These are phyloP conservation scores for Pseudogymnoascus sp. DNA, from an alignment of 2,329 filamentous ascomycete species.

Conservation along the genomic window DNA sequence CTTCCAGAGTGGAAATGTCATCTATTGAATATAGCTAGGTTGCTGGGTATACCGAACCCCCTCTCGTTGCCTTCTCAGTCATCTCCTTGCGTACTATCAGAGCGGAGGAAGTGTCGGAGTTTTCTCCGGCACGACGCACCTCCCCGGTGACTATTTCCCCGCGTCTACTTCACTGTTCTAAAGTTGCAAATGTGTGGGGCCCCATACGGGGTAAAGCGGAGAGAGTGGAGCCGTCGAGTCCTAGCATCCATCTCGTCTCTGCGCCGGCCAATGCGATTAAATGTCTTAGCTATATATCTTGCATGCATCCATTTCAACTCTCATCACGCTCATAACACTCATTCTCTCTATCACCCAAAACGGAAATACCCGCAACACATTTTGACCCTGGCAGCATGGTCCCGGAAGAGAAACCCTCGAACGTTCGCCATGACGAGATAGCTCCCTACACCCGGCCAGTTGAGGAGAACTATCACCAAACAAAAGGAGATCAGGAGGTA, in stretches of 20 bases:
- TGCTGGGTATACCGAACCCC: neutral
- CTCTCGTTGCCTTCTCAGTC: neutral
- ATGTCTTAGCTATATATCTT: neutral
- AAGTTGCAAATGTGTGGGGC: neutral
- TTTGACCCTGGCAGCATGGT: neutral
- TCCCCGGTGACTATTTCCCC: neutral
- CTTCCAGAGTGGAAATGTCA: neutral
- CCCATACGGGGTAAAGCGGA: neutral
- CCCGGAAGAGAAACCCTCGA: neutral
- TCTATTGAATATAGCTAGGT: neutral
- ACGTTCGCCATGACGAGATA: conserved; percentile 6
- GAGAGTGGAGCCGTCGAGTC: neutral
- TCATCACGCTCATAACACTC: neutral
- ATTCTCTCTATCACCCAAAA: neutral
- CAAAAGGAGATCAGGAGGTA: neutral
- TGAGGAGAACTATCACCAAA: neutral
- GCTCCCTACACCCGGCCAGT: neutral
- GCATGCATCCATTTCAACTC: neutral
- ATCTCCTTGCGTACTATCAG: neutral
- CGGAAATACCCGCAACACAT: neutral
- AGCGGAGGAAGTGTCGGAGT: neutral
- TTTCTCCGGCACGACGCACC: neutral
- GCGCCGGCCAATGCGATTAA: neutral
- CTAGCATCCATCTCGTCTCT: neutral
- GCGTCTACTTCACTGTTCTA: neutral